A percentile compares a stretch with the other conserved stretches of the same genome.
Evolutionary conservation across 140 eudicot species (phyloP).

Genomic region (Oenanthe javanica): DNA sequence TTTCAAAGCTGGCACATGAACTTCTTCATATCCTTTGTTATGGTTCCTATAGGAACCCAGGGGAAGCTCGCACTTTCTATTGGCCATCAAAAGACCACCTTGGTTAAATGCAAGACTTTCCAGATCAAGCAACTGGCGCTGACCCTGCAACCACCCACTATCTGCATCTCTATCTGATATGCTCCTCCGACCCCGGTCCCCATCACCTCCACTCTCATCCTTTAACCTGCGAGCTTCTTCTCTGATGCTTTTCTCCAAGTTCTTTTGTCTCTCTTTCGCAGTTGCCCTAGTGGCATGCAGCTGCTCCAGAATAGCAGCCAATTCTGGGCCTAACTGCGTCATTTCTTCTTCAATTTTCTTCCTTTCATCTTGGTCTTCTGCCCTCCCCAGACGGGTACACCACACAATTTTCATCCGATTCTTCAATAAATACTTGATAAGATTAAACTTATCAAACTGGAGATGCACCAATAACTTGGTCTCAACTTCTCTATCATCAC

Average conservation of each 20-base stretch:
- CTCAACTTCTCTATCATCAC: slow-evolving; percentile 86
- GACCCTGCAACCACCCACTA: slow-evolving; percentile 75
- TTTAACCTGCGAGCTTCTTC: slow-evolving; percentile 83
- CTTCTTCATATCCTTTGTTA: slow-evolving; percentile 80
- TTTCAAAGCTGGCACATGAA: slow-evolving; percentile 87
- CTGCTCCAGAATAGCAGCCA: slow-evolving; percentile 74
- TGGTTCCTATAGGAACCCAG: slow-evolving; percentile 66
- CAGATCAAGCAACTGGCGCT: slow-evolving; percentile 78
- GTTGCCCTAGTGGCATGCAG: slow-evolving; percentile 35
- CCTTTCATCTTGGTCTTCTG: slow-evolving; percentile 83
- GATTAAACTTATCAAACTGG: slow-evolving; percentile 67
- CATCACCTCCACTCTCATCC: slow-evolving; percentile 62
- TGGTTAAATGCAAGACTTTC: slow-evolving; percentile 66
- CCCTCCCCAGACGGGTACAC: slow-evolving; percentile 95
- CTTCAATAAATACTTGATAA: slow-evolving; percentile 55
- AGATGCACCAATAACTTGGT: slow-evolving; percentile 61
- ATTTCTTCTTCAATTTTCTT: slow-evolving; percentile 71
- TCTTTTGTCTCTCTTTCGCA: slow-evolving; percentile 23
- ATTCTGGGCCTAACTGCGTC: slow-evolving; percentile 55
- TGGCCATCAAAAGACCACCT: slow-evolving; percentile 79
- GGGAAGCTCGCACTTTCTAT: slow-evolving; percentile 78
- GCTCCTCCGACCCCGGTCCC: slow-evolving; percentile 42
- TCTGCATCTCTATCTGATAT: slow-evolving; percentile 59
- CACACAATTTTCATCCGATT: slow-evolving; percentile 83
- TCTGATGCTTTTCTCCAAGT: slow-evolving; percentile 76